Evolutionary conservation across 768 basidiomycete genomes (phyloP), one percentile per base, ranked within the genome.

Genomic region (Mycena albidolilacea): DNA sequence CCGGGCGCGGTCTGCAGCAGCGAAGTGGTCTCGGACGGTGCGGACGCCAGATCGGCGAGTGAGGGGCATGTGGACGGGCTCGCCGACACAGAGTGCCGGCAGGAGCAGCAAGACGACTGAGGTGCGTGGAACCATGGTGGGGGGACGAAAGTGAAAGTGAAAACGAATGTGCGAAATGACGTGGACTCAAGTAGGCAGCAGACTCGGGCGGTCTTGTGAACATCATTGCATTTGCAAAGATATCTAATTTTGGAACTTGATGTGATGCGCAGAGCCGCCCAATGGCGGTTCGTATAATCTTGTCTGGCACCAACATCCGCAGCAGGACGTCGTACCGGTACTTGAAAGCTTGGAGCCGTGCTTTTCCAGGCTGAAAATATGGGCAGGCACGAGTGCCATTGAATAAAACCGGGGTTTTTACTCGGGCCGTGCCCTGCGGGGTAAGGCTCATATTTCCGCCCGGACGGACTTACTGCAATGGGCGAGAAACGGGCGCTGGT

Each of bases 11-110:
- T 70, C 68, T 30, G 59, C 75, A 7, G 68, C 65, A 12, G 64
- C 69, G 37, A 76, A 73, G 64, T 70, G 61, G 75, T 73, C 69
- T 38, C 50, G n/a, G n/a, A 62, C 59, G 15, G 75, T 72, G 23
- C 44, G 59, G 5, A 55, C 58, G 44, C 65, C 35, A 19, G 71
- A 62, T 9, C 75, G 66, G 12, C 71, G 75, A 9, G 55, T 64
- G 10, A 76, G 21, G 57, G 75, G 71, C 8, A 76, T 48, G 69
- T 76, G 68, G 41, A 73, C 35, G 5, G 75, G 64, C 14, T 76
- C 71, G 19, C 68, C 52, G 8, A 64, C 41, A 23, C 68, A 73
- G 52, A 73, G 39, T 8, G 50, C 58, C 19, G 71, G 71, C 44
- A 67, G 67, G 55, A 73, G 72, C 39, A 73, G 62, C 1, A 69